Percentiles rank a stretch among this genome's conserved stretches.
These are phyloP conservation scores for Blakeslea trispora DNA, from an alignment of 371 early-diverging fungal species.

Conservation along the genomic window DNA sequence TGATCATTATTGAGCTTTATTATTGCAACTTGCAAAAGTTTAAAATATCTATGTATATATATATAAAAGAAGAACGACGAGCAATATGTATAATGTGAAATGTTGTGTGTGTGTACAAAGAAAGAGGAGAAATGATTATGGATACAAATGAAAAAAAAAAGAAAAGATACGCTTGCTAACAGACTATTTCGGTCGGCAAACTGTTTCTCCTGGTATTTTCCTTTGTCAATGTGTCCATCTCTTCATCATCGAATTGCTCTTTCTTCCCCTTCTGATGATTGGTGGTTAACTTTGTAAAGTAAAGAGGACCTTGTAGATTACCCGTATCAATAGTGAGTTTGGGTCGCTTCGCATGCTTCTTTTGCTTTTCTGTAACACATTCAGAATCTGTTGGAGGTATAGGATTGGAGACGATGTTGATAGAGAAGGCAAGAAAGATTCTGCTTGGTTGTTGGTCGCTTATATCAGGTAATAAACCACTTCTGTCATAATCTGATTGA, in stretches of 20 bases:
- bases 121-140: no score
- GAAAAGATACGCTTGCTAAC: no score
- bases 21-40: no score
- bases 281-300: conserved; percentile 47
- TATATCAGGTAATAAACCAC: conserved; percentile 29
- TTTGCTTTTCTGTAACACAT: conserved; percentile 10
- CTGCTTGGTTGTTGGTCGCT: conserved; percentile 6
- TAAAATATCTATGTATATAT: no score
- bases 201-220: conserved; percentile 35
- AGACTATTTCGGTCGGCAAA: conserved; percentile 8
- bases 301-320: conserved; percentile 44
- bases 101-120: no score
- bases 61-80: no score
- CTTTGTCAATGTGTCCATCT: conserved; percentile 18
- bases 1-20: no score
- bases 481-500: conserved; percentile 49
- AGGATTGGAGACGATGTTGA: conserved; percentile 15
- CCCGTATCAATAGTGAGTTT: conserved; percentile 45
- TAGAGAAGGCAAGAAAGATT: conserved; percentile 21
- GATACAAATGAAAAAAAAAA: no score
- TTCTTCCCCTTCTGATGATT: conserved; percentile 33
- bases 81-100: no score
- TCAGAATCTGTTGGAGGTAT: conserved; percentile 2
- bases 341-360: conserved; percentile 20
- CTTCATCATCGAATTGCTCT: conserved; percentile 1